Conservation (phyloP, 2,329 filamentous ascomycete genomes). For the Herpotrichia juniperi region DNA sequence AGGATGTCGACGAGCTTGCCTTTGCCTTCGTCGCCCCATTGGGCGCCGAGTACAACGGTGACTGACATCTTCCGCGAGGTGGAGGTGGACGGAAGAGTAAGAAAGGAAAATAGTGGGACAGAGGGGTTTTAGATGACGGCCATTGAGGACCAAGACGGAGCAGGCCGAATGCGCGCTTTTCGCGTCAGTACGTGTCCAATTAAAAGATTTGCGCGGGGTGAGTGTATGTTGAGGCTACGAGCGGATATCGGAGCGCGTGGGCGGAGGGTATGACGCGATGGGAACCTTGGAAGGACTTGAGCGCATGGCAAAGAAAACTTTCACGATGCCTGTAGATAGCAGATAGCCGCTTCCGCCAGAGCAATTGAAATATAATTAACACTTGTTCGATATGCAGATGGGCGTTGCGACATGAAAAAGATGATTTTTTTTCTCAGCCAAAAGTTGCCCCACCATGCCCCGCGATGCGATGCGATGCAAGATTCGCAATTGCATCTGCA, state of each 20-base stretch:
- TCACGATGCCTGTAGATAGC: background rate
- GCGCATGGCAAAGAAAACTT: constrained; percentile 2
- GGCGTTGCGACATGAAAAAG: background rate
- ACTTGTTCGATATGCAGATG: background rate
- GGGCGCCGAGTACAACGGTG: constrained; percentile 64
- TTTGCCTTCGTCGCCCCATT: constrained; percentile 67
- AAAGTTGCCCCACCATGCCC: constrained; percentile 4
- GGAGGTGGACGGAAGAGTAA: constrained; percentile 6
- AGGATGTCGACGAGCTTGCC: constrained; percentile 67
- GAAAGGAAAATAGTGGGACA: constrained; percentile 13
- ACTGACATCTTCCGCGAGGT: constrained; percentile 50
- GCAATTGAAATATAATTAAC: background rate
- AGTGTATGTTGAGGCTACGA: background rate
- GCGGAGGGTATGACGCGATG: constrained; percentile 1
- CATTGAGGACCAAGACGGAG: constrained; percentile 13
- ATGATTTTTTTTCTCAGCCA: background rate
- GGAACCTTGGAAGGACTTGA: background rate
- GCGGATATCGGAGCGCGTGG: constrained; percentile 16
- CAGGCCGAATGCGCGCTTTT: constrained; percentile 11
- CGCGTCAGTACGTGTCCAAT: constrained; percentile 18
- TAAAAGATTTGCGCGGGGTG: constrained; percentile 30
- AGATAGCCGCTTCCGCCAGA: background rate
- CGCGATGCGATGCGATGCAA: constrained; percentile 13
- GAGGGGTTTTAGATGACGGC: background rate
- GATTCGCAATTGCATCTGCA: constrained; percentile 13